phyloP scores from a whole-genome alignment of 768 basidiomycete species.

The Hygrocybe punicea region DNA sequence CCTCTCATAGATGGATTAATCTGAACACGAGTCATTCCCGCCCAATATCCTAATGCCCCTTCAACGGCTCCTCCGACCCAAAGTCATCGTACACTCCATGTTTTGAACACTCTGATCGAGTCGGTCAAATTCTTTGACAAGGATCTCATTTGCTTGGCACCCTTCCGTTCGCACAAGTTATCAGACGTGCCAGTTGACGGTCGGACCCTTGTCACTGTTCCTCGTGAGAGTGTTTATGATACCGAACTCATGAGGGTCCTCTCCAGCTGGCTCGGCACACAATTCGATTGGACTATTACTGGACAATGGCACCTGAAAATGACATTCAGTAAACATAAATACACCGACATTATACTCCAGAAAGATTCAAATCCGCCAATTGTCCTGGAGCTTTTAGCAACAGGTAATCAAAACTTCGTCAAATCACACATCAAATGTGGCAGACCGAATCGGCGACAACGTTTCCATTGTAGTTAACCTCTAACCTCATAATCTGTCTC shows the following conservation, averaged over 20 bases:
- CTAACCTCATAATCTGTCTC: too few relatives aligned
- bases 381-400: conserved; percentile 12
- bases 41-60: conserved; percentile 9
- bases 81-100: neutral
- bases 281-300: conserved; percentile 9
- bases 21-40: conserved; percentile 8
- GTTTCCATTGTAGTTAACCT: too few relatives aligned
- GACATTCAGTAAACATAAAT: conserved; percentile 4
- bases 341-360: conserved; percentile 14
- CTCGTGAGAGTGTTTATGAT: conserved; percentile 14
- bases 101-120: conserved; percentile 13
- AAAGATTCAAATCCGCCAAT: neutral
- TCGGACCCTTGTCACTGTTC: conserved; percentile 1
- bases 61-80: conserved; percentile 5
- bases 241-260: conserved; percentile 16
- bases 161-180: conserved; percentile 9
- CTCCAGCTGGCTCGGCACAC: conserved; percentile 9
- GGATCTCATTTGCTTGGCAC: conserved; percentile 4
- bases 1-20: conserved; percentile 6
- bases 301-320: conserved; percentile 14
- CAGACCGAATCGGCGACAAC: too few relatives aligned
- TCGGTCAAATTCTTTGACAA: conserved; percentile 15
- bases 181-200: conserved; percentile 2
- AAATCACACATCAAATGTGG: conserved; percentile 11
- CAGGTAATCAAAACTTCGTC: conserved; percentile 8